Conservation (phyloP, 106 monocot genomes). For the Dioscorea alata region DNA sequence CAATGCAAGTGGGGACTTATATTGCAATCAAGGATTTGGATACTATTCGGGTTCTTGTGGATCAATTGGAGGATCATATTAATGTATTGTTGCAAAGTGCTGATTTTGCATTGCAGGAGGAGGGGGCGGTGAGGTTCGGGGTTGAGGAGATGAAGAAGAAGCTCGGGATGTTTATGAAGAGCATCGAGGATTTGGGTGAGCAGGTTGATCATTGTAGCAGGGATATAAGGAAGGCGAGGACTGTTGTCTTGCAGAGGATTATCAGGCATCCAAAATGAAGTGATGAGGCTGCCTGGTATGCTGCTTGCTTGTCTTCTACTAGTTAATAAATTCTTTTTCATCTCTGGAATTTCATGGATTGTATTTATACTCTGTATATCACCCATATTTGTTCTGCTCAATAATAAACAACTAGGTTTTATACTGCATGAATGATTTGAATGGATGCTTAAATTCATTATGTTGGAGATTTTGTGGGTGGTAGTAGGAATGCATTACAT, state of each 20-base stretch:
- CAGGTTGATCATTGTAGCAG: slow-evolving; percentile 62
- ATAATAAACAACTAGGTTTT: no score
- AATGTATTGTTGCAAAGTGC: slow-evolving; percentile 25
- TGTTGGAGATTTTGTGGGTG: no score
- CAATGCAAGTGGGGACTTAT: slow-evolving; percentile 57
- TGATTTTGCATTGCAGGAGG: slow-evolving; percentile 55
- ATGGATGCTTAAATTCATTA: no score
- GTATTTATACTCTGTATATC: no score
- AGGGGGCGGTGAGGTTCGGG: slow-evolving; percentile 55
- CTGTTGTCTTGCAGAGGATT: slow-evolving; percentile 30
- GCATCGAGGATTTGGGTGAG: slow-evolving; percentile 48
- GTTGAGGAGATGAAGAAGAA: slow-evolving; percentile 71
- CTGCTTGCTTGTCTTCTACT: not conserved
- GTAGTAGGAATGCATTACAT: no score
- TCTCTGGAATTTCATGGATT: no score
- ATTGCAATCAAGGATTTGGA: slow-evolving; percentile 66
- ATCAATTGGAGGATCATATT: slow-evolving; percentile 54
- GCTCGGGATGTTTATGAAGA: slow-evolving; percentile 56
- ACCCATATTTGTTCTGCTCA: no score
- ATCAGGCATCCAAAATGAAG: slow-evolving; percentile 9
- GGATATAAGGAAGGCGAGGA: slow-evolving; percentile 62
- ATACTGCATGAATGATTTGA: no score
- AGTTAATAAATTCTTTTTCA: no score
- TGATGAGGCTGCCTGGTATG: not conserved
- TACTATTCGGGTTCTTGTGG: slow-evolving; percentile 51